These are phyloP conservation scores for Amanita brunnescens DNA, from an alignment of 768 basidiomycete genomes.

Conservation along the genomic window DNA sequence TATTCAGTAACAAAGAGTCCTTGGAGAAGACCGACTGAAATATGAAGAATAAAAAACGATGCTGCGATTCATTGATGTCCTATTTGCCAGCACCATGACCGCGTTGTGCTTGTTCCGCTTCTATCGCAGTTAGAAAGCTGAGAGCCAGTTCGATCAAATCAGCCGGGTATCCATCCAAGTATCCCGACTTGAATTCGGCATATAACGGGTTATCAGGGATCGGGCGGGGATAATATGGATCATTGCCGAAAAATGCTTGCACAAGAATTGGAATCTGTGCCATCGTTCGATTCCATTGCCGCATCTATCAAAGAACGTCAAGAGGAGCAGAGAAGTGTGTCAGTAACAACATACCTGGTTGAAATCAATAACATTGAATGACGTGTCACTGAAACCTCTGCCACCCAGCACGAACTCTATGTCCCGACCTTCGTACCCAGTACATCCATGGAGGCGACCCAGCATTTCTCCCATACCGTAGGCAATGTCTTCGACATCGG, in stretches of 20 bases:
- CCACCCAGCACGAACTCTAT: conserved; percentile 24
- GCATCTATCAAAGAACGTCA: conserved; percentile 13
- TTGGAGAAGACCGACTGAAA: background rate
- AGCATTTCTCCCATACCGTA: conserved; percentile 24
- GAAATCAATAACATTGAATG: conserved; percentile 20
- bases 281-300: conserved; percentile 11
- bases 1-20: background rate
- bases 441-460: conserved; percentile 17
- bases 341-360: conserved; percentile 18
- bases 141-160: conserved; percentile 8
- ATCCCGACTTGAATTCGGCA: conserved; percentile 14
- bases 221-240: conserved; percentile 25
- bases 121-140: conserved; percentile 14
- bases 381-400: conserved; percentile 10
- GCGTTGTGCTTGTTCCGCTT: conserved; percentile 11
- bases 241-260: conserved; percentile 19
- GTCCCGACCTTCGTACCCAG: conserved; percentile 22
- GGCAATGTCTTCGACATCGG: conserved; percentile 12
- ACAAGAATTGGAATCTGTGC: conserved; percentile 15
- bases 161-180: conserved; percentile 15
- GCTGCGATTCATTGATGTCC: background rate
- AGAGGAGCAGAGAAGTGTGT: background rate
- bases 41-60: background rate
- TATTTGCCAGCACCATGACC: background rate
- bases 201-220: conserved; percentile 15